Evolutionary conservation across 306 rosid genomes (phyloP).

Genomic region (Dalbergia cochinchinensis): DNA sequence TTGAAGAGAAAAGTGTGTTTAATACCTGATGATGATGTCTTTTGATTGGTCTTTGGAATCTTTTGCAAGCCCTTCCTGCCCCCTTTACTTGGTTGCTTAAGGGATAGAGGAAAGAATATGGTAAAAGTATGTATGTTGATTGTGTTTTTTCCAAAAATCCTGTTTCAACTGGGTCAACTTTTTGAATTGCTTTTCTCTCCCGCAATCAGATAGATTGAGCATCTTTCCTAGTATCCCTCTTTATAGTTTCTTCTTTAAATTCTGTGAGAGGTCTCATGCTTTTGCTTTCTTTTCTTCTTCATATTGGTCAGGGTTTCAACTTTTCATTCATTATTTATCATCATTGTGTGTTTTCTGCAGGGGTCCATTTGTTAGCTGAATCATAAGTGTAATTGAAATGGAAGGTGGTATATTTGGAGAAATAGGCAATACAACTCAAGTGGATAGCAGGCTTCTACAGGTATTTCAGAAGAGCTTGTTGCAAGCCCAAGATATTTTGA

Average conservation of each 20-base stretch:
- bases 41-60: conserved; percentile 46
- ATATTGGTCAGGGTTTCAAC: conserved; percentile 18
- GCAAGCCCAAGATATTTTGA: conserved; percentile 92
- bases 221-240: conserved; percentile 26
- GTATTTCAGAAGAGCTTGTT: conserved; percentile 84
- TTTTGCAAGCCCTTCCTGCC: conserved; percentile 47
- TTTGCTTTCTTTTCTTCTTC: conserved; percentile 29
- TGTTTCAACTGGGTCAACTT: conserved; percentile 39
- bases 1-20: conserved; percentile 31
- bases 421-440: conserved; percentile 63
- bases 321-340: conserved; percentile 33
- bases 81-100: conserved; percentile 60
- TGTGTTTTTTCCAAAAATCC: conserved; percentile 40
- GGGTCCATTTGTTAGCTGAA: conserved; percentile 51
- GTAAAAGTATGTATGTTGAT: conserved; percentile 34
- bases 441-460: conserved; percentile 72
- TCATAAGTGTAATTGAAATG: conserved; percentile 54
- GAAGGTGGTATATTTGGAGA: conserved; percentile 78
- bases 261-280: conserved; percentile 25
- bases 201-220: conserved; percentile 44
- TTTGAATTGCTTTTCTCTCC: conserved; percentile 42
- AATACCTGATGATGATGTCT: conserved; percentile 26
- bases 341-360: conserved; percentile 51
- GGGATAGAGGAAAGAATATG: conserved; percentile 52
- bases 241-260: conserved; percentile 30